Evolutionary conservation across 2,329 filamentous ascomycete species (phyloP), one percentile per base, ranked within the genome.

Genomic region (Cadophora sp.): DNA sequence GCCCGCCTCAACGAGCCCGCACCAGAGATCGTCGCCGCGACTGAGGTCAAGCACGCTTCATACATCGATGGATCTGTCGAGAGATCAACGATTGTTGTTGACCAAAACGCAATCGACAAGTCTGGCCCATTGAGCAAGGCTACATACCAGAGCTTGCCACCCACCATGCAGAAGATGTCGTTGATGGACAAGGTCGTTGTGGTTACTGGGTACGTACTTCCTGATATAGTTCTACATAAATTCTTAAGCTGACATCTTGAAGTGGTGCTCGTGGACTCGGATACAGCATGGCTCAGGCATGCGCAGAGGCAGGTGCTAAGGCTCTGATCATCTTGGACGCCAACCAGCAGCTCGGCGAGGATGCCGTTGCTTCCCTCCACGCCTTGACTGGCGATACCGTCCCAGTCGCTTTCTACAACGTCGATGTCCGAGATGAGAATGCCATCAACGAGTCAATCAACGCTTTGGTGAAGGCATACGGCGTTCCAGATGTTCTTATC

Each of bases 281-380:
- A 61, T 92, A 92, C 84, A 85, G 91, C 82, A 94, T 94, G 89
- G 91, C 91, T 59, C 88, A 90, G 69, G 92, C 91, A 66, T 90
- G 92, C 72, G 89, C 90, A 60, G 91, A 94, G 81, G 91, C 90
- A 64, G 91, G 92, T 68, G 89, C 91, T 61, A 89, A 90, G 81
- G 89, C 89, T 61, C 86, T 94, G 65, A 85, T 90, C 76, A 91
- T 94, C 77, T 89, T 94, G 76, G 91, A 94, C 75, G 89, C 91
- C 73, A 92, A 93, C 83, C 87, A 92, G 80, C 87, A 92, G 74
- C 85, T 92, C 16, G 92, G 91, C 31, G 90, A 92, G 75, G 83
- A 87, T 76, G 84, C 91, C 2, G 91, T 91, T 24, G 86, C 86
- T 24, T 88, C 92, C 79, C 85, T 94, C 53, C 88, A 91, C 80